These are phyloP conservation scores for Piper longum DNA, from an alignment of 164 flowering plant species.

Conservation along the genomic window DNA sequence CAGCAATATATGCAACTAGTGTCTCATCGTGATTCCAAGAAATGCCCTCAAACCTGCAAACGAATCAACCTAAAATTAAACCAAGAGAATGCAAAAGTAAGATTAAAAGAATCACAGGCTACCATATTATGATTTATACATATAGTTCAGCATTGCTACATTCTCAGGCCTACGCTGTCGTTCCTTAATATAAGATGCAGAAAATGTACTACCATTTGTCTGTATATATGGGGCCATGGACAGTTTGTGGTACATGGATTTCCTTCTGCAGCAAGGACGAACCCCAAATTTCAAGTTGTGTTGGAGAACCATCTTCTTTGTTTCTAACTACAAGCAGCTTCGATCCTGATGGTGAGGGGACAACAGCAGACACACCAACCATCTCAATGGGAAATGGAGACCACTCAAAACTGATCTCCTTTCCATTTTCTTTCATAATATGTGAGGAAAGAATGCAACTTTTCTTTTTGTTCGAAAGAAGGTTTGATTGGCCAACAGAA, in stretches of 20 bases:
- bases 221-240: conserved; percentile 75
- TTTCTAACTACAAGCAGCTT: conserved; percentile 72
- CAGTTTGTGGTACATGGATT: conserved; percentile 52
- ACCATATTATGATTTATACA: too few species aligned
- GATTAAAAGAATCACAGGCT: background rate
- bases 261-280: conserved; percentile 66
- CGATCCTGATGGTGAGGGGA: conserved; percentile 87
- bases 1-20: conserved; percentile 85
- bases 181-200: background rate
- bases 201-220: conserved; percentile 72
- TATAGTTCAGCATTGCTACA: background rate
- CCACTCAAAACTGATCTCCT: conserved; percentile 57
- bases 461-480: conserved; percentile 69
- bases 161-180: background rate
- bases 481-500: conserved; percentile 58
- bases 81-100: background rate
- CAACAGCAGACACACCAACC: conserved; percentile 52
- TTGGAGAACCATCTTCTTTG: conserved; percentile 67
- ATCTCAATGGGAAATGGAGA: conserved; percentile 89
- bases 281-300: conserved; percentile 75
- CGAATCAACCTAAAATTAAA: background rate
- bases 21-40: conserved; percentile 84
- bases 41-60: conserved; percentile 85
- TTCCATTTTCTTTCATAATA: conserved; percentile 24
- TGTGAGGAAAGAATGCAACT: conserved; percentile 45